Evolutionary conservation across 1,139 yeast species (phyloP), one percentile per base, ranked within the genome.

Genomic region (Yamadazyma sp.): DNA sequence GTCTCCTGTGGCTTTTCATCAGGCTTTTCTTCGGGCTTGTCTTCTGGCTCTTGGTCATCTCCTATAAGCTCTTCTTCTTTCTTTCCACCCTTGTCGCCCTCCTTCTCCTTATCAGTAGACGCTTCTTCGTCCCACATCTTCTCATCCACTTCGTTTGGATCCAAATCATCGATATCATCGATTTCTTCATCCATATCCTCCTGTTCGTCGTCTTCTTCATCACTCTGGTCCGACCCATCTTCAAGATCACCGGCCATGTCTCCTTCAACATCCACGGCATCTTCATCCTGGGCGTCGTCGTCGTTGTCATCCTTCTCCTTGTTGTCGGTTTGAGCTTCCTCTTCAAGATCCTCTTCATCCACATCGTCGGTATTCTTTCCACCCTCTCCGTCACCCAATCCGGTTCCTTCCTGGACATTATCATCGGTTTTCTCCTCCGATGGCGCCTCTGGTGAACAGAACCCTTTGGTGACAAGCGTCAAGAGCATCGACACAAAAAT

Each of bases 111-210:
- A 30, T 76, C 73, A 39, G 81, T 80, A 10, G 81, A 76, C 11
- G 86, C 86, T 58, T 90, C 89, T 54, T 89, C 97, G 54, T 92
- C 95, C 98, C 98, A 92, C 96, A 92, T 87, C 66, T 92, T 92
- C 52, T 94, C 98, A 59, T 94, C 98, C 35, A 92, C 80, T 5
- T 96, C 96, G 61, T 90, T 87, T 2, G 96, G 96, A 70, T 92
- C 97, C 43, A 86, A 70, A 40, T 88, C 94, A 57, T 89, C 96
- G 29, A 90, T 70, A 52, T 89, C 88, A 48, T 94, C 97, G 39
- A 90, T 74, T 54, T 89, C 94, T 51, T 92, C 97, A 52, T 90
- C 97, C 43, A 89, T 58, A 2, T 82, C 87, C 40, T 81, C 80
- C 9, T 67, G 70, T 3, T 73, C 76, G 2, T 61, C 60, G 2